Percentiles rank a stretch among this genome's conserved stretches.
Conservation (phyloP, 2,329 filamentous ascomycete species). For the Diaporthe sp. region DNA sequence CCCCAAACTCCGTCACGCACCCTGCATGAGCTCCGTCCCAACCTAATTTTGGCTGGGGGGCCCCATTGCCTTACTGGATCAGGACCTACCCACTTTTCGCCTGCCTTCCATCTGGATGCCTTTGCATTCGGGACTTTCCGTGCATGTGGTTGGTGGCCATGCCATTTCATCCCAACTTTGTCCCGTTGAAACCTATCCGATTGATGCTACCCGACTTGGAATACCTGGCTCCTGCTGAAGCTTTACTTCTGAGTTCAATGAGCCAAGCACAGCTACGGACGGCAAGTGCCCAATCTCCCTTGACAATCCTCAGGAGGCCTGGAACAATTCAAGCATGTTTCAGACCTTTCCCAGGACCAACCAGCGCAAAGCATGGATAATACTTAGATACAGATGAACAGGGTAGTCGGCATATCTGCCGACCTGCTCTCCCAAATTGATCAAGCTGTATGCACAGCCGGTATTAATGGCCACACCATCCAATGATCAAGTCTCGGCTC, state of each 20-base stretch:
- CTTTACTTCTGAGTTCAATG: background rate
- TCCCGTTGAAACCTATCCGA: background rate
- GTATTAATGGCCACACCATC: background rate
- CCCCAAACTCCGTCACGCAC: constrained; percentile 4
- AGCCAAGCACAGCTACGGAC: background rate
- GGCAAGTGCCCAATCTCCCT: background rate
- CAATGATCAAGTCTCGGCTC: background rate
- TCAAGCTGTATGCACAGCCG: background rate
- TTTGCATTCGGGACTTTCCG: constrained; percentile 1
- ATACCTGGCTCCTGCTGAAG: background rate
- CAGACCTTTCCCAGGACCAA: background rate
- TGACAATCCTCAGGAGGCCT: background rate
- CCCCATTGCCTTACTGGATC: background rate
- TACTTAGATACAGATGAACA: background rate
- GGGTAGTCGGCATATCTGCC: background rate
- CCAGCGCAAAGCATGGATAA: background rate
- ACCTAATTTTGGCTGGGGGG: constrained; percentile 27
- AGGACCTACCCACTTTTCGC: background rate
- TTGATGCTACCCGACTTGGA: background rate
- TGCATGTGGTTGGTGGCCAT: background rate
- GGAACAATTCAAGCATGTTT: background rate
- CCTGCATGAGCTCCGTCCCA: constrained; percentile 11
- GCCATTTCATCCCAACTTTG: constrained; percentile 3
- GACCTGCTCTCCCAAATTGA: background rate
- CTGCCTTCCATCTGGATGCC: background rate